Percentiles rank a stretch among this genome's conserved stretches.
Conservation (phyloP, 768 basidiomycete genomes). For the Hysterangium stoloniferum region DNA sequence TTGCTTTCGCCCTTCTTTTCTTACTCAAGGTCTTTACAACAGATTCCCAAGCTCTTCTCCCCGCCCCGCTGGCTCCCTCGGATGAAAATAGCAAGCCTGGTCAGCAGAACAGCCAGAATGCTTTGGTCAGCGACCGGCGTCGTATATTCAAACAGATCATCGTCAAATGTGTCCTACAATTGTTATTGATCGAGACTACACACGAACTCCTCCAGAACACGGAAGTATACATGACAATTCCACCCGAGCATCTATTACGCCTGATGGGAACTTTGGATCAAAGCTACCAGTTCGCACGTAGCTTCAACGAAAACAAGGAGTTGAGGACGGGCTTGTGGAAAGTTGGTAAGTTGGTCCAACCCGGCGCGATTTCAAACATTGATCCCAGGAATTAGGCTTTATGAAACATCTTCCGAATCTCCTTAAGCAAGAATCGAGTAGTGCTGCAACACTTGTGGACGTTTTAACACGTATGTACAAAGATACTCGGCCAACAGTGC, state of each 20-base stretch:
- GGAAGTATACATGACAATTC: slow-evolving; percentile 87
- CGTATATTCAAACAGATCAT: slow-evolving; percentile 97
- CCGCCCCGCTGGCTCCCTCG: slow-evolving; percentile 81
- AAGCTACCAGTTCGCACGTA: slow-evolving; percentile 93
- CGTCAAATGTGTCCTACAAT: slow-evolving; percentile 96
- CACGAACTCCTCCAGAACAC: slow-evolving; percentile 91
- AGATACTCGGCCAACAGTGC: slow-evolving; percentile 82
- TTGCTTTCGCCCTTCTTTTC: not conserved
- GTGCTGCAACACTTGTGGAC: slow-evolving; percentile 90
- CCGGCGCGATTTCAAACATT: not conserved
- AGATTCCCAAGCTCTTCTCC: slow-evolving; percentile 72
- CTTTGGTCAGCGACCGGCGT: slow-evolving; percentile 61
- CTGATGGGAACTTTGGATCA: slow-evolving; percentile 96
- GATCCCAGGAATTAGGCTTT: slow-evolving; percentile 88
- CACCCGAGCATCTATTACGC: slow-evolving; percentile 85
- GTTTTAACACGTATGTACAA: slow-evolving; percentile 91
- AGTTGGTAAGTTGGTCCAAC: slow-evolving; percentile 79
- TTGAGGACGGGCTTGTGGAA: slow-evolving; percentile 96
- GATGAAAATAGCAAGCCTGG: slow-evolving; percentile 38
- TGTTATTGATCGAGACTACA: slow-evolving; percentile 94
- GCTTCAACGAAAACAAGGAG: slow-evolving; percentile 98
- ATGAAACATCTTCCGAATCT: slow-evolving; percentile 99
- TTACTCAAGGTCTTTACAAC: slow-evolving; percentile 6
- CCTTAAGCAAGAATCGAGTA: slow-evolving; percentile 95
- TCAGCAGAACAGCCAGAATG: slow-evolving; percentile 28